Evolutionary conservation across 148 eudicot genomes (phyloP).

Genomic region (Chenopodium berlandieri): DNA sequence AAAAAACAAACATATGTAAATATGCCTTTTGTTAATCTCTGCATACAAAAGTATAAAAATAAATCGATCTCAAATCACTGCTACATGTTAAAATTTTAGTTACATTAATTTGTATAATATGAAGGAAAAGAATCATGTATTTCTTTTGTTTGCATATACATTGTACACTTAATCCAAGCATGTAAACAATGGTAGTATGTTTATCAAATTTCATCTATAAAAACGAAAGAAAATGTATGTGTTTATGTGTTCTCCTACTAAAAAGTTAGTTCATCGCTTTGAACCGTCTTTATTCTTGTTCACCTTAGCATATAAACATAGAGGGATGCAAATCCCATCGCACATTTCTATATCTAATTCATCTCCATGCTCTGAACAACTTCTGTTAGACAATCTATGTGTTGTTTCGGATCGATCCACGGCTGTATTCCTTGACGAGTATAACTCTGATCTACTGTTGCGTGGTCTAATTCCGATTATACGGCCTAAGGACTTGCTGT

Average conservation of each 20-base stretch:
- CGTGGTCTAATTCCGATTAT: slow-evolving; percentile 47
- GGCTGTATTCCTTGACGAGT: slow-evolving; percentile 9
- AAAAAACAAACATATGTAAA: too few species aligned
- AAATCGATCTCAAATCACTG: too few species aligned
- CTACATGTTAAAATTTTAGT: too few species aligned
- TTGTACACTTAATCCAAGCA: not conserved
- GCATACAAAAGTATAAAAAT: too few species aligned
- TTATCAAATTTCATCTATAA: not conserved
- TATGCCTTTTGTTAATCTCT: too few species aligned
- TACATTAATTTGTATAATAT: too few species aligned
- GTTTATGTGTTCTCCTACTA: not conserved
- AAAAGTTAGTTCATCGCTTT: slow-evolving; percentile 1
- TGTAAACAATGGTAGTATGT: not conserved
- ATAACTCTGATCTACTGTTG: slow-evolving; percentile 27
- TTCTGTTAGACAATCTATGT: not conserved
- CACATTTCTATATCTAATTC: slow-evolving; percentile 15
- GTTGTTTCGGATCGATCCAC: not conserved
- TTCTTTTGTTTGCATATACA: slow-evolving; percentile 13
- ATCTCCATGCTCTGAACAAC: not conserved
- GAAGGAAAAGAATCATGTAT: not conserved
- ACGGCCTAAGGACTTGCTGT: slow-evolving; percentile 53
- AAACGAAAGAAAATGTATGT: not conserved
- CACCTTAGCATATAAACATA: slow-evolving; percentile 23
- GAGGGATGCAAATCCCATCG: slow-evolving; percentile 53
- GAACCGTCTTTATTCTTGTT: not conserved